These are phyloP conservation scores for Elsinoe arachidis DNA, from an alignment of 2,329 filamentous ascomycete species.

Conservation along the genomic window DNA sequence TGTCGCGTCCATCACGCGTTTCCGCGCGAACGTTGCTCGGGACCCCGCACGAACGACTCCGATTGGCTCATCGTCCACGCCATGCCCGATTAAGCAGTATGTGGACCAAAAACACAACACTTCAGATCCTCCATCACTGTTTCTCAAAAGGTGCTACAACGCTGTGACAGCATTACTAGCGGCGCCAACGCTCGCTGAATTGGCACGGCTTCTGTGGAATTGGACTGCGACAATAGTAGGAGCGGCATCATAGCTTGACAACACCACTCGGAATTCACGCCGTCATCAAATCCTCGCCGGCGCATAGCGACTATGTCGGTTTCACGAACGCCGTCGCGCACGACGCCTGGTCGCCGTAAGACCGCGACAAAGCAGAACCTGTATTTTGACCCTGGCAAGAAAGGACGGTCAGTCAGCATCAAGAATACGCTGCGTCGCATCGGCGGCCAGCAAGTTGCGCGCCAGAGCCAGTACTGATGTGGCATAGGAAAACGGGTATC, in stretches of 20 bases:
- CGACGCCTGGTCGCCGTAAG: conserved; percentile 15
- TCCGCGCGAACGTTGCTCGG: neutral
- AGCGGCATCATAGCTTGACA: no score
- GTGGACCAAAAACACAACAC: neutral
- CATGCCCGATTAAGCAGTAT: neutral
- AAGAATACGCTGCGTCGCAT: neutral
- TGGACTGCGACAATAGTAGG: no score
- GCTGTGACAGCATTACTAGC: conserved; percentile 1
- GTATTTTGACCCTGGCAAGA: conserved; percentile 18
- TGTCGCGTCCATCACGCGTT: neutral
- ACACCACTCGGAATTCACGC: neutral
- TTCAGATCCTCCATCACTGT: neutral
- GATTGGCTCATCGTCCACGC: neutral
- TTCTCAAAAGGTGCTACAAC: neutral
- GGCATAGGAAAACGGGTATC: conserved; percentile 75
- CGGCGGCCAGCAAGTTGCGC: neutral
- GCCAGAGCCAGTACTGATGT: conserved; percentile 18
- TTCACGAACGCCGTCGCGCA: conserved; percentile 7
- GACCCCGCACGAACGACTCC: neutral
- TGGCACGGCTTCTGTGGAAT: no score
- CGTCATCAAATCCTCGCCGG: neutral
- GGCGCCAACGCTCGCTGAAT: neutral
- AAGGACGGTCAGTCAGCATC: conserved; percentile 15
- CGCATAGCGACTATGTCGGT: neutral
- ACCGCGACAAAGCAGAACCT: conserved; percentile 18